phyloP scores from a whole-genome alignment of 176 grass and related monocot species.

The Leersia perrieri region DNA sequence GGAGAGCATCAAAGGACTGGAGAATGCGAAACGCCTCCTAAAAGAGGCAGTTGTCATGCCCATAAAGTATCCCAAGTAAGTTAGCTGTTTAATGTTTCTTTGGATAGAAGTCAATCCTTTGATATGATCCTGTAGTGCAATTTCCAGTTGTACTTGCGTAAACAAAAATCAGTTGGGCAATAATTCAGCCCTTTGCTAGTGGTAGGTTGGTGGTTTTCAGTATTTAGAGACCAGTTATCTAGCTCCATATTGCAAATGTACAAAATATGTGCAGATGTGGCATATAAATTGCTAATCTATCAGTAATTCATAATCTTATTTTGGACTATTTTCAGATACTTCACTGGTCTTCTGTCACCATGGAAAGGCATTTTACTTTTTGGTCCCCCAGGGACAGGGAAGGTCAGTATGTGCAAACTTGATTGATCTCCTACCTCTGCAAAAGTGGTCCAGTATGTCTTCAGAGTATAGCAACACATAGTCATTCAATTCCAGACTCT shows the following conservation, averaged over 20 bases:
- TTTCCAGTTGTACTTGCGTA: not conserved
- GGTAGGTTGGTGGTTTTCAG: not conserved
- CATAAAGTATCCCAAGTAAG: conserved; percentile 99
- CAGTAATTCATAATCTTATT: not conserved
- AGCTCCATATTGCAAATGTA: not conserved
- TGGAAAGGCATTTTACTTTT: conserved; percentile 67
- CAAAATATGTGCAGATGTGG: not conserved
- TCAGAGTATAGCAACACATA: not conserved
- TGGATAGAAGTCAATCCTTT: not conserved
- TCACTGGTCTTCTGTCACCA: conserved; percentile 53
- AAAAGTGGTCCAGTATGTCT: conserved; percentile 18
- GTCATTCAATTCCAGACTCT: not conserved
- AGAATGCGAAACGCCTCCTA: conserved; percentile 81
- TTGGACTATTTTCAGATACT: conserved; percentile 48
- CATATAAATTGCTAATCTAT: not conserved
- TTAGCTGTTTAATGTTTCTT: conserved; percentile 15
- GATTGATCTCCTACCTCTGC: conserved; percentile 1
- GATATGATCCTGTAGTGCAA: not conserved
- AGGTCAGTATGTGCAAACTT: conserved; percentile 31
- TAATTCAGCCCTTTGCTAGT: not conserved
- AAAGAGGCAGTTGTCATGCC: conserved; percentile 98
- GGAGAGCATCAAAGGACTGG: conserved; percentile 98
- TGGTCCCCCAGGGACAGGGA: conserved; percentile 55
- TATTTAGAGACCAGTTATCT: not conserved
- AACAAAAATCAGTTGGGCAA: too few relatives aligned